Conservation (phyloP, 345 rosid genomes). For the Camelina laxa region DNA sequence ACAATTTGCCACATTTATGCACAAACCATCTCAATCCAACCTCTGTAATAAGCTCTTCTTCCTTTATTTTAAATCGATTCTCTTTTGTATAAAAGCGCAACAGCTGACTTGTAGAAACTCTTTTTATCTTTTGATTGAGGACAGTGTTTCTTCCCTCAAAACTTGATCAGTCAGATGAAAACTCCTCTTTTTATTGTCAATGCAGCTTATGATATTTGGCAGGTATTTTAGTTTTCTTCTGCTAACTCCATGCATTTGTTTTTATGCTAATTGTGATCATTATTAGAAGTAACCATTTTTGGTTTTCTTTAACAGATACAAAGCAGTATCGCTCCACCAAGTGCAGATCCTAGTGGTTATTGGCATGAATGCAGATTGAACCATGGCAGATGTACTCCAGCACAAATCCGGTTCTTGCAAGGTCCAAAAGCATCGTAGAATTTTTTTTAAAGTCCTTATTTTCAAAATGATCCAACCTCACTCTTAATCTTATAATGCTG, state of each 20-base stretch:
- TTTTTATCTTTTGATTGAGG: constrained; percentile 8
- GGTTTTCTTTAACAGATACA: constrained; percentile 59
- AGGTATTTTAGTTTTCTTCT: constrained; percentile 53
- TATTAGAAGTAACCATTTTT: constrained; percentile 14
- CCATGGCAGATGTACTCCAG: constrained; percentile 70
- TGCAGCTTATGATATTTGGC: constrained; percentile 98
- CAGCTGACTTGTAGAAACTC: constrained; percentile 5
- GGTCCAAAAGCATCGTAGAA: constrained; percentile 43
- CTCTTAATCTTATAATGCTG: not conserved
- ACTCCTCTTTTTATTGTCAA: constrained; percentile 89
- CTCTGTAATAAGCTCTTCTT: constrained; percentile 53
- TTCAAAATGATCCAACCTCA: constrained; percentile 2
- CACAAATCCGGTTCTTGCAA: constrained; percentile 80
- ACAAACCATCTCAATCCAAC: constrained; percentile 83
- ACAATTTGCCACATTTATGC: constrained; percentile 72
- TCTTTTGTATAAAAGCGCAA: not conserved
- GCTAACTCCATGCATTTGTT: constrained; percentile 2
- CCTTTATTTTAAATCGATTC: not conserved
- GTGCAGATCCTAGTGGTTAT: constrained; percentile 88
- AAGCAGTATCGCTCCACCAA: constrained; percentile 86
- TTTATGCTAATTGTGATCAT: constrained; percentile 14
- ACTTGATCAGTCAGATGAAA: constrained; percentile 66
- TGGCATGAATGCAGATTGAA: constrained; percentile 88
- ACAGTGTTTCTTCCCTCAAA: constrained; percentile 98
- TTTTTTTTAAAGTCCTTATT: not conserved